Evolutionary conservation across 495 filamentous ascomycete genomes (phyloP), one percentile per base, ranked within the genome.

Genomic region (Haplographium delicatum): DNA sequence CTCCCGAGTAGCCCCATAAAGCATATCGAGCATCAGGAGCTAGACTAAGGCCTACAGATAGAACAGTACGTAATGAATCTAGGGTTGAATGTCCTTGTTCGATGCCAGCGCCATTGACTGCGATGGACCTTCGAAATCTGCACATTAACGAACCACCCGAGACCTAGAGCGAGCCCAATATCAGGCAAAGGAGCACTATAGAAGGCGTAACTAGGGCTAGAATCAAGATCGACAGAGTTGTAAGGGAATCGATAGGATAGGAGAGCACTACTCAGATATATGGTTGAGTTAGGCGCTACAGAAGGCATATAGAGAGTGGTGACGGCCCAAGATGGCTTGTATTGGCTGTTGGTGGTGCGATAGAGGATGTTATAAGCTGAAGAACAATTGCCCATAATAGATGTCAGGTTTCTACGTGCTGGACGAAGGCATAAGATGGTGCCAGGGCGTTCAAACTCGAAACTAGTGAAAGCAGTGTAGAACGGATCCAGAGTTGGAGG

Each of bases 1-100:
- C 79, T n/a, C 79, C 78, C 5, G 73, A 78, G 51, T 81, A 83
- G 4, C 78, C 79, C 72, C 71, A 79, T 55, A 79, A 51, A 1
- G 65, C 70, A 41, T 62, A 47, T 9, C 58, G 57, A 6, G 65
- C 9, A 5, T 44, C 51, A 26, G 48, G 44, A 3, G 41, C 49
- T 0, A 64, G 57, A 10, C 61, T 57, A 2, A 74, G 39, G 11
- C 24, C 18, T 31, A 70, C 2, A 68, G 74, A 7, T 74, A 48
- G 30, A 5, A 68, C 65, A 0, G 74, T 72, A 19, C 72, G 69
- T 13, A 74, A 49, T 16, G 62, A 67, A 48, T 80, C 75, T 4
- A 80, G 61, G 9, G 67, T 69, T 5, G 72, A 67, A 34, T 77
- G 65, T 0, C 70, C 75, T 15, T 65, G 67, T 33, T 70, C 61